Conservation (phyloP, 1,284 basidiomycete species). For the Sphagnurus paluster region DNA sequence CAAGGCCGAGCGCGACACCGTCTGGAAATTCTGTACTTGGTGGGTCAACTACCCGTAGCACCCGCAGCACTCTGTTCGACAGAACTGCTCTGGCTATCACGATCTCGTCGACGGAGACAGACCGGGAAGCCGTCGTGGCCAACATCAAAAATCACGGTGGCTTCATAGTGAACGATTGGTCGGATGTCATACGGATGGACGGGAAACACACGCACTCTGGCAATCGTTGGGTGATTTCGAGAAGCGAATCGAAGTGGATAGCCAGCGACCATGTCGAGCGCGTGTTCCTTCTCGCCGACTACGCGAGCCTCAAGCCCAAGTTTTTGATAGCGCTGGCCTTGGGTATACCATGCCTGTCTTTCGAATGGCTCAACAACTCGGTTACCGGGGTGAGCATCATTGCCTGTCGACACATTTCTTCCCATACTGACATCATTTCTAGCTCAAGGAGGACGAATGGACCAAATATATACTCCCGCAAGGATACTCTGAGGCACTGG, state of each 20-base stretch:
- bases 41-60: constrained; percentile 29
- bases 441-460: constrained; percentile 57
- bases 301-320: constrained; percentile 69
- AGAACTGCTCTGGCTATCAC: constrained; percentile 54
- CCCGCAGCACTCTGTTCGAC: constrained; percentile 37
- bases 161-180: constrained; percentile 63
- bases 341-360: constrained; percentile 81
- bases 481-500: constrained; percentile 56
- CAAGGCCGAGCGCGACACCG: constrained; percentile 41
- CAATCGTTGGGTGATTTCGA: constrained; percentile 53
- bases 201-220: constrained; percentile 42
- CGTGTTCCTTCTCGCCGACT: constrained; percentile 71
- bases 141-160: constrained; percentile 60
- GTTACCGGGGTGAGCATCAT: constrained; percentile 37
- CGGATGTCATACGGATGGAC: constrained; percentile 61
- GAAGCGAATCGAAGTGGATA: constrained; percentile 48
- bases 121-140: constrained; percentile 41
- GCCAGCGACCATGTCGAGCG: constrained; percentile 44
- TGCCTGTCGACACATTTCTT: background rate
- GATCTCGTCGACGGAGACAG: constrained; percentile 34
- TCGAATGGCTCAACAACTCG: constrained; percentile 58
- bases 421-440: background rate
- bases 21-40: constrained; percentile 37
- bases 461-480: constrained; percentile 63
- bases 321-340: constrained; percentile 80